Percentiles rank a stretch among this genome's conserved stretches.
These are phyloP conservation scores for Neonectria punicea DNA, from an alignment of 2,329 filamentous ascomycete genomes.

Conservation along the genomic window DNA sequence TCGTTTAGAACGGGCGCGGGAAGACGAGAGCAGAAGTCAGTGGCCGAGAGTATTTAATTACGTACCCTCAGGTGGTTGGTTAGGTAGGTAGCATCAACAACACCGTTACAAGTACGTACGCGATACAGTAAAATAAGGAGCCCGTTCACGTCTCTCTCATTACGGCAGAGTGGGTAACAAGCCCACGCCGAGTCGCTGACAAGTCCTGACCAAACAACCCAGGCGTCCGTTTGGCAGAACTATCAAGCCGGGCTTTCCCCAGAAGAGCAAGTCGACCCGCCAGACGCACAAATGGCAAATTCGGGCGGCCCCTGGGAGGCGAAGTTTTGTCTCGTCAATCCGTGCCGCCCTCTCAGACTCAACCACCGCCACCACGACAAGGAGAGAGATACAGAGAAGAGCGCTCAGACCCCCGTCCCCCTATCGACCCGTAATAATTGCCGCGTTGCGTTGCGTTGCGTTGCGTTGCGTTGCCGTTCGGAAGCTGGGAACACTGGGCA, in stretches of 20 bases:
- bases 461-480: neutral
- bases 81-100: too few species aligned
- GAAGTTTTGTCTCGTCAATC: too few species aligned
- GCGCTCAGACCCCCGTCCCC: neutral
- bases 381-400: neutral
- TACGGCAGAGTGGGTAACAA: neutral
- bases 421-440: constrained; percentile 5
- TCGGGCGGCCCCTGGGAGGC: neutral
- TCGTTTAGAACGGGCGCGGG: neutral
- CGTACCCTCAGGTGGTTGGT: too few species aligned
- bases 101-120: neutral
- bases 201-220: neutral
- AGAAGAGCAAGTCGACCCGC: constrained; percentile 4
- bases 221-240: too few species aligned
- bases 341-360: neutral
- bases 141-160: neutral
- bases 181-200: neutral
- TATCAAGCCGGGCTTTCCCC: neutral
- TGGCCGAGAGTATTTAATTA: neutral
- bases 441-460: neutral
- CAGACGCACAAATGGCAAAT: neutral
- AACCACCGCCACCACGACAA: neutral
- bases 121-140: neutral
- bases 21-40: neutral
- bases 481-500: neutral